Evolutionary conservation across 2,329 filamentous ascomycete species (phyloP).

Genomic region (Cladosporium sp.): DNA sequence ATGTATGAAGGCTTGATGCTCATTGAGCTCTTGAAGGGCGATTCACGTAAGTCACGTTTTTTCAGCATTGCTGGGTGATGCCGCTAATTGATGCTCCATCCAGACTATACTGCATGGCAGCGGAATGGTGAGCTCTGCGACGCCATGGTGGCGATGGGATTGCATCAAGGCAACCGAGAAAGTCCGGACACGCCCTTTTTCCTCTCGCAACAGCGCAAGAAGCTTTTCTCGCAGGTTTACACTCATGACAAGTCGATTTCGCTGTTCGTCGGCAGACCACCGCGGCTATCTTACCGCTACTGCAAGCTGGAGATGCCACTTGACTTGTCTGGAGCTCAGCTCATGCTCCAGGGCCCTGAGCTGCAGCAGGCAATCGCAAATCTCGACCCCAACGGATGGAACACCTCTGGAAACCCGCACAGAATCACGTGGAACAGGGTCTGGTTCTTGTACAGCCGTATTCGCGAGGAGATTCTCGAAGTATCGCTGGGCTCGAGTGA

Average conservation of each 20-base stretch:
- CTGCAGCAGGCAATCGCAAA: constrained; percentile 33
- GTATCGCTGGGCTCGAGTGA: constrained; percentile 43
- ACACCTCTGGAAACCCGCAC: constrained; percentile 39
- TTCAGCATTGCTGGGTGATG: too few species aligned
- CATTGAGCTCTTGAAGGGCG: constrained; percentile 28
- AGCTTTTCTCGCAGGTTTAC: constrained; percentile 26
- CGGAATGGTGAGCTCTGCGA: constrained; percentile 31
- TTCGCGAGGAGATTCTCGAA: constrained; percentile 55
- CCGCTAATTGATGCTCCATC: not conserved
- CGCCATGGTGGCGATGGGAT: constrained; percentile 28
- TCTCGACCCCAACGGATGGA: constrained; percentile 50
- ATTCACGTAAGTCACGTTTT: constrained; percentile 16
- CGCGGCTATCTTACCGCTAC: constrained; percentile 44
- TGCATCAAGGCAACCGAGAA: constrained; percentile 29
- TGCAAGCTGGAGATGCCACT: constrained; percentile 49
- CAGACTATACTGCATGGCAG: constrained; percentile 29
- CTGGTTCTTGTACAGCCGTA: constrained; percentile 42
- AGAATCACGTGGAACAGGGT: constrained; percentile 43
- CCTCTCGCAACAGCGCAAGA: constrained; percentile 27
- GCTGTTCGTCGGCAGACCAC: constrained; percentile 43
- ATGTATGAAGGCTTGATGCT: constrained; percentile 30
- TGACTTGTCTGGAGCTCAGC: constrained; percentile 47
- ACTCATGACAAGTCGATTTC: constrained; percentile 29
- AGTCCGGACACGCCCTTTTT: constrained; percentile 30
- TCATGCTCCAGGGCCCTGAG: constrained; percentile 40